Evolutionary conservation across 352 stramenopile genomes (phyloP).

Genomic region (Pythium grandisporangium): DNA sequence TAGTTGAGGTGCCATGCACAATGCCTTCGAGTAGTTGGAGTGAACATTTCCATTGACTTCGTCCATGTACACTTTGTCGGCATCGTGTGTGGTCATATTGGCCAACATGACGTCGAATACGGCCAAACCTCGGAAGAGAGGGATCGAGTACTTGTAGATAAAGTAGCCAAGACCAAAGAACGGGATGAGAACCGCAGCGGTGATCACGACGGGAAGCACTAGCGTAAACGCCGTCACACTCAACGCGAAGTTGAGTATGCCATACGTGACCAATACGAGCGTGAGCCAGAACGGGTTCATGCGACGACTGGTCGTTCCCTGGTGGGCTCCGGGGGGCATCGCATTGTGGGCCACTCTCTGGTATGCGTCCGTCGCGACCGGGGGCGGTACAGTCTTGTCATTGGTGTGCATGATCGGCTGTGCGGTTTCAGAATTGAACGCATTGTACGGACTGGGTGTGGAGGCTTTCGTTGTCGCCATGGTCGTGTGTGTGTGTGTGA

Average conservation of each 20-base stretch:
- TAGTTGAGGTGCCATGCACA: slow-evolving; percentile 8
- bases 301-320: no score
- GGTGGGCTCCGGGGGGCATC: no score
- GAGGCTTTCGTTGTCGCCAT: no score
- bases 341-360: no score
- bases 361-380: no score
- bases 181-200: not conserved
- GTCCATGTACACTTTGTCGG: not conserved
- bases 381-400: no score
- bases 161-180: slow-evolving; percentile 2
- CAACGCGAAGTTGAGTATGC: slow-evolving; percentile 21
- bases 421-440: no score
- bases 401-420: no score
- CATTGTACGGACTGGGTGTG: no score
- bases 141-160: not conserved
- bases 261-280: slow-evolving; percentile 44
- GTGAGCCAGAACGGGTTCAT: slow-evolving; percentile 19
- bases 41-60: not conserved
- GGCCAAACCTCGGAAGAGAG: not conserved
- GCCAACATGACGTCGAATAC: slow-evolving; percentile 1
- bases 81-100: slow-evolving; percentile 1
- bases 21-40: slow-evolving; percentile 1
- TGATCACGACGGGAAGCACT: not conserved
- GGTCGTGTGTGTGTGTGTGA: no score
- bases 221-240: not conserved